Base-by-base conservation (phyloP, 2,329 filamentous ascomycete species). In the Harringtonia aguacate region DNA sequence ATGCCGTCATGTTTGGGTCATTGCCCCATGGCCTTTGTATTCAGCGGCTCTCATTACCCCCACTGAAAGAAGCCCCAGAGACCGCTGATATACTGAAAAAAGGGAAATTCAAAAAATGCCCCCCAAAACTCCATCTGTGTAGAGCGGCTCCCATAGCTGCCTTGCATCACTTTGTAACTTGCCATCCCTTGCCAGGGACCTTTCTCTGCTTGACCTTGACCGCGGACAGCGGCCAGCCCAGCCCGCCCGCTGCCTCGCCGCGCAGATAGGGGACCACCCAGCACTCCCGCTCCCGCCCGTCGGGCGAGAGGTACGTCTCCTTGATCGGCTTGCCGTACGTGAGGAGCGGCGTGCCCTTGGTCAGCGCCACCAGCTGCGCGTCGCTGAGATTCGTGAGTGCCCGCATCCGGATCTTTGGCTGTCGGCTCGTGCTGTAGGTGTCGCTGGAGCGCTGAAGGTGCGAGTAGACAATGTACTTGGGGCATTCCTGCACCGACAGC, bases 311-410 rank as follows among this genome's bases (percentile, higher is more conserved):
- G 40, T 74, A 66, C 14, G 85, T 75, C 68, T 92, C 89, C 53
- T 92, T 92, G 58, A 95, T 81, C 1, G 92, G 90, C 67, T 97
- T 97, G 4, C 87, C 86, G 52, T 90, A 88, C 31, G 77, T 77
- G 20, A 97, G 61, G 43, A 98, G 66, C 39, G 88, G 86, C 13
- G 92, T 97, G 0, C 85, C 86, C 58, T 87, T 83, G 6, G 88
- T 86, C 44, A 97, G 69, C 1, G 77, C 79, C 4, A 84, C 77
- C 7, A 98, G 72, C 59, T 94, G 85, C 3, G 75, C 73, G 2
- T 79, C 83, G 15, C 79, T 84, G 8, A 94, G 69, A 24, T 89
- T 78, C 3, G 88, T 90, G 18, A 98, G 72, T 4, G 90, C 77
- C 58, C 90, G 85, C 84, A 98, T 94, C 36, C 92, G 70, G 27